These are phyloP conservation scores for Clitopilus hobsonii DNA, from an alignment of 768 basidiomycete genomes.

Conservation along the genomic window DNA sequence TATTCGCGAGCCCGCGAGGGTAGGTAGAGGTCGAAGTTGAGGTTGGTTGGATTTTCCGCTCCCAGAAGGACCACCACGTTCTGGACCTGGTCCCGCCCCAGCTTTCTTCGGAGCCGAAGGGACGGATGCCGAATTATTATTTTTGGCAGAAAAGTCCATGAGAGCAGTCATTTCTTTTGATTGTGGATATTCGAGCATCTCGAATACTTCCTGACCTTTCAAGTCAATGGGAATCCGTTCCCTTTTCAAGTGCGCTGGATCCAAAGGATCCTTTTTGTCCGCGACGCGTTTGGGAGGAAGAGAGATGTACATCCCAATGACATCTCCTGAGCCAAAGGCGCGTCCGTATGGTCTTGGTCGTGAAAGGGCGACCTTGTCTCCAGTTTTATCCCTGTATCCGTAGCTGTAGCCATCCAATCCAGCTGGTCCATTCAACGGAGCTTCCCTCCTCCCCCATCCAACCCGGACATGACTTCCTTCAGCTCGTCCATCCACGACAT, in stretches of 20 bases:
- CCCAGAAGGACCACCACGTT: conserved; percentile 39
- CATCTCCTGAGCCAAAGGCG: conserved; percentile 76
- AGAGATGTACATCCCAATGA: conserved; percentile 90
- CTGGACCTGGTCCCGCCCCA: conserved; percentile 66
- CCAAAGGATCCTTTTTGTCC: conserved; percentile 57
- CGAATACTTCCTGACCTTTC: conserved; percentile 97
- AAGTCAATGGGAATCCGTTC: conserved; percentile 92
- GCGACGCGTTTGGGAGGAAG: conserved; percentile 67
- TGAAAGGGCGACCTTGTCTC: conserved; percentile 86
- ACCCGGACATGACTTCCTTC: conserved; percentile 84
- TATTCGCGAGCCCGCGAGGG: conserved; percentile 65
- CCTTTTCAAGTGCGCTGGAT: conserved; percentile 80
- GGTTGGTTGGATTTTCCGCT: conserved; percentile 31
- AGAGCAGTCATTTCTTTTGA: conserved; percentile 91
- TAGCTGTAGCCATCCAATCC: conserved; percentile 95
- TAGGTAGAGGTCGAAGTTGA: conserved; percentile 62
- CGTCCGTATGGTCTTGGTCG: conserved; percentile 75
- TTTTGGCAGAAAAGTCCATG: conserved; percentile 71
- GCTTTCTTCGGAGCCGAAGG: conserved; percentile 64
- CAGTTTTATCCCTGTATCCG: conserved; percentile 85
- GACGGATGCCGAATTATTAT: conserved; percentile 47
- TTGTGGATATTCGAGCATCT: conserved; percentile 83
- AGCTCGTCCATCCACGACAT: conserved; percentile 32
- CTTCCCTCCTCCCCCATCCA: conserved; percentile 91
- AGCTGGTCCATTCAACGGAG: conserved; percentile 88